Base-by-base conservation (phyloP, 768 basidiomycete genomes). In the Dacryopinax primogenitus region DNA sequence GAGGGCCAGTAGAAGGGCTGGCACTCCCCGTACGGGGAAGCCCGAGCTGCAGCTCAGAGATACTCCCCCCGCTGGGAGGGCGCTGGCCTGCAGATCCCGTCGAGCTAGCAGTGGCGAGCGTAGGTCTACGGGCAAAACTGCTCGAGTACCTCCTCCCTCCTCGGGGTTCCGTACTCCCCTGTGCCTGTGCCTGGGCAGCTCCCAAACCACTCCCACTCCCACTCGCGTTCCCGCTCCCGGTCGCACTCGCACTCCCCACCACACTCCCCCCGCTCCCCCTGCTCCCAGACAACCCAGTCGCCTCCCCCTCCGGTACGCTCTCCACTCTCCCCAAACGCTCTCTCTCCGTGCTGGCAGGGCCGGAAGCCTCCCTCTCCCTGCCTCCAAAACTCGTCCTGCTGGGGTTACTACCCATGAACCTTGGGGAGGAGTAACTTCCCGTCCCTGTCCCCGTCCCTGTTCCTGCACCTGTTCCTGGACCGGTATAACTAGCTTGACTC, bases 141-240 rank as follows among this genome's bases (percentile, higher is more conserved):
- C 51, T 58, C 51, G 51, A 58, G 30, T 58, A 58, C 51, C 51
- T 58, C 51, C 51, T 58, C 13, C 51, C 51, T 15, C 13, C 51
- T 13, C 51, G 15, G 3, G 41, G 7, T n/a, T n/a, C n/a, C n/a
- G n/a, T n/a, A n/a, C 37, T 39, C 37, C 37, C 37, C 11, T 11
- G 12, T 3, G 51, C 51, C 4, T 58, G 26, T 21, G 45, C 45
- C 45, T 23, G 13, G 9, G 9, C 45, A 7, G 13, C 7, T 12
- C 45, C 45, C 7, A 26, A 21, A 23, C 45, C n/a, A 23, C 45
- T 21, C 51, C 23, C 23, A 30, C 51, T 58, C 7, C 51, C 51
- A 3, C 15, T 15, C 23, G 13, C 51, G n/a, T 23, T 47, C 45
- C 45, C 45, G n/a, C 45, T 18, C 9, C 45, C 23, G 23, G 45